Evolutionary conservation across 768 basidiomycete species (phyloP), one percentile per base, ranked within the genome.

Genomic region (Rhizopogon salebrosus): DNA sequence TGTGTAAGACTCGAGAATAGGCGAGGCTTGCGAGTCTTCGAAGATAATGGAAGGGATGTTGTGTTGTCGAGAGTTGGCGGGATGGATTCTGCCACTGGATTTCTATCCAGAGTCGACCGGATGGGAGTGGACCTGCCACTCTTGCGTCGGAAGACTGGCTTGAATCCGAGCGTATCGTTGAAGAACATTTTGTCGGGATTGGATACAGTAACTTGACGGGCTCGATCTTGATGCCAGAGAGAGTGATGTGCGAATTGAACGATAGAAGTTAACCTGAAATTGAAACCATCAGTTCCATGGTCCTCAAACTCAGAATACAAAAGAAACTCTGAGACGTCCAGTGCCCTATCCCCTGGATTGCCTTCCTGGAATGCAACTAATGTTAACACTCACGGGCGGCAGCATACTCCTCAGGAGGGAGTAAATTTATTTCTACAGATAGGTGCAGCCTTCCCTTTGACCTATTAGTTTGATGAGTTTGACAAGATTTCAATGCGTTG

Each of bases 361-460:
- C 29, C 29, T 20, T 22, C 6, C 27, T 20, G 26, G 11, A 31
- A 45, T 31, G 27, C 29, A 9, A 31, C 43, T 13, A 22, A 10
- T 13, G 20, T 22, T 22, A 16, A 9, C 14, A 46, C 45, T 46
- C 45, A 46, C 45, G 22, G 45, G 22, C 14, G 10, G 14, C 9
- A 34, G 45, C 45, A 46, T 46, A 46, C 31, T 34, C 45, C 45
- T 34, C 2, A 16, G 45, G 45, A 46, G 45, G 45, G 45, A 46
- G 45, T 34, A 34, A 34, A 8, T 14, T 11, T 46, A 27, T 43
- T 26, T 43, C 22, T 46, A 46, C 45, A 46, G 29, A 46, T 46
- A n/a, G 45, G 45, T 3, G 20, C 45, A 23, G 45, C 8, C 31
- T 46, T 14, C 29, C 4, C 29, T 45, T 22, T 31, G 20, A 22